phyloP scores from a whole-genome alignment of 257 asterid species.

The Solanum ossicruentum region DNA sequence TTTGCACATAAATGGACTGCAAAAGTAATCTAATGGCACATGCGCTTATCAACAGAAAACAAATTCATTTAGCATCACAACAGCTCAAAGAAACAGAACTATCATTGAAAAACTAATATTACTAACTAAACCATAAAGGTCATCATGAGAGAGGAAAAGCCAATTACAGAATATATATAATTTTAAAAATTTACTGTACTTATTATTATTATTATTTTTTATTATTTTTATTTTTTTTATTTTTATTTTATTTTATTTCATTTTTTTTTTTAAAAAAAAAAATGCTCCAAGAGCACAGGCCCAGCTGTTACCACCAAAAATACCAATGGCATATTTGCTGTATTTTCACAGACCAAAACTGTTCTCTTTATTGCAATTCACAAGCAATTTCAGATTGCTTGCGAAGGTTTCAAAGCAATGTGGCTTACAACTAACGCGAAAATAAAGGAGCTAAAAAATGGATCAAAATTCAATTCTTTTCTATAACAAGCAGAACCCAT shows the following conservation, averaged over 20 bases:
- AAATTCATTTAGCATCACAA: no score
- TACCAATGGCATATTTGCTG: not conserved
- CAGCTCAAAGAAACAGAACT: no score
- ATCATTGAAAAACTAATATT: not conserved
- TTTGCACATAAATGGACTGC: no score
- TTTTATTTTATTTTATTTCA: no score
- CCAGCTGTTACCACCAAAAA: slow-evolving; percentile 10
- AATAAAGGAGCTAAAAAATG: not conserved
- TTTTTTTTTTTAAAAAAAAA: not conserved
- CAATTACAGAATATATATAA: not conserved
- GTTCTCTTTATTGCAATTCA: not conserved
- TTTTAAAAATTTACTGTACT: not conserved
- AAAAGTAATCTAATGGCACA: no score
- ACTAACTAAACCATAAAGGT: slow-evolving; percentile 1
- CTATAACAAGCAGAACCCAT: not conserved
- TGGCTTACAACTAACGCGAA: not conserved
- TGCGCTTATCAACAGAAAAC: no score
- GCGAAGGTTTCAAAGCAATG: slow-evolving; percentile 1
- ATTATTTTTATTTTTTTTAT: no score
- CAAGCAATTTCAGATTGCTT: slow-evolving; percentile 7
- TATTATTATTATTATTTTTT: no score
- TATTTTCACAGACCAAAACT: not conserved
- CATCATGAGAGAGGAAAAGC: not conserved
- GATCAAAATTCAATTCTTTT: not conserved
- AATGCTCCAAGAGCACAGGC: not conserved